Percentiles rank a stretch among this genome's conserved stretches.
These are phyloP conservation scores for Gastrodia elata DNA, from an alignment of 106 monocot species.

Conservation along the genomic window DNA sequence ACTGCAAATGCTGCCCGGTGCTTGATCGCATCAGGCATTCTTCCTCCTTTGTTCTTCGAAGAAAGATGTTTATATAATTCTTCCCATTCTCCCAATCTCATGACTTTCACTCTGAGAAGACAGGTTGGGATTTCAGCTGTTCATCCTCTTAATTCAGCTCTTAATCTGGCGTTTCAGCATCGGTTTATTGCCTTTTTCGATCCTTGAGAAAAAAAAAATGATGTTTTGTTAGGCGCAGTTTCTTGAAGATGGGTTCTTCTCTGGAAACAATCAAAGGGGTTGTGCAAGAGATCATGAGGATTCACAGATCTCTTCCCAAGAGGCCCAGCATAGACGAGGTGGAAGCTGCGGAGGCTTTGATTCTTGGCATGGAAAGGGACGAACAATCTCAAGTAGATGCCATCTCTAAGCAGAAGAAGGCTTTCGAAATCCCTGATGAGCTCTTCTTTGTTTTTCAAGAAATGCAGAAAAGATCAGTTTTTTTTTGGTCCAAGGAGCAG, in stretches of 20 bases:
- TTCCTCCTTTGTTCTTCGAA: not conserved
- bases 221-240: not conserved
- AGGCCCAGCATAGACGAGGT: slow-evolving; percentile 28
- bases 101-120: not conserved
- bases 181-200: not conserved
- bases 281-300: slow-evolving; percentile 32
- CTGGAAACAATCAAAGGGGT: slow-evolving; percentile 17
- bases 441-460: slow-evolving; percentile 31
- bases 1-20: not conserved
- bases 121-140: too few relatives aligned
- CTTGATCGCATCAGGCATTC: not conserved
- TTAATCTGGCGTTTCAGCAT: not conserved
- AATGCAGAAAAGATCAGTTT: slow-evolving; percentile 25
- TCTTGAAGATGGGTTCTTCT: slow-evolving; percentile 15
- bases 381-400: slow-evolving; percentile 20
- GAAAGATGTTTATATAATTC: not conserved
- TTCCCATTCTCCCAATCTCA: not conserved
- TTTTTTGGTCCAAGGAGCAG: slow-evolving; percentile 22
- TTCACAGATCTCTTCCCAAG: slow-evolving; percentile 23
- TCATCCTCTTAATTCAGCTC: not conserved
- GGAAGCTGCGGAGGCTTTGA: slow-evolving; percentile 20
- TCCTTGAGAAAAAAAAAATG: not conserved
- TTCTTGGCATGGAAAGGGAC: slow-evolving; percentile 21
- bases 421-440: slow-evolving; percentile 21
- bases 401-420: slow-evolving; percentile 26